Conservation (phyloP, 2,329 filamentous ascomycete genomes). For the Emmonsiellopsis sp. region DNA sequence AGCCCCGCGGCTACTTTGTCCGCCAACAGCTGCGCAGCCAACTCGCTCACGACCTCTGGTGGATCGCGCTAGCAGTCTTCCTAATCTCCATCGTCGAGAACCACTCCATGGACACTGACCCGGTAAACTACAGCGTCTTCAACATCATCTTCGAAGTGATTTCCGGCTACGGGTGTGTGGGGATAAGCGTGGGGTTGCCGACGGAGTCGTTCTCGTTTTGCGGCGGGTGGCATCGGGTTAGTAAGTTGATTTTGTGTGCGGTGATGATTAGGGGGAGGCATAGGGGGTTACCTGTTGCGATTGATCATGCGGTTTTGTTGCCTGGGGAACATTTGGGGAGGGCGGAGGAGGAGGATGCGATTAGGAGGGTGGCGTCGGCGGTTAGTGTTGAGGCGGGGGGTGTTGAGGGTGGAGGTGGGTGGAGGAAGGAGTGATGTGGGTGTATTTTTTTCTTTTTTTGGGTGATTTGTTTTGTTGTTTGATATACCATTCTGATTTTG, state of each 20-base stretch:
- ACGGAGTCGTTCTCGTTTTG: slow-evolving; percentile 18
- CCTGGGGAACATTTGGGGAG: slow-evolving; percentile 30
- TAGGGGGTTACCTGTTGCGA: slow-evolving; percentile 44
- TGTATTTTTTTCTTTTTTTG: too few relatives aligned
- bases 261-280: slow-evolving; percentile 48
- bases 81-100: slow-evolving; percentile 53
- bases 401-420: not conserved
- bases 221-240: slow-evolving; percentile 39
- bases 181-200: slow-evolving; percentile 21
- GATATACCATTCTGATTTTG: too few relatives aligned
- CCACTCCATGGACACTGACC: slow-evolving; percentile 40
- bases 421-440: too few relatives aligned
- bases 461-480: too few relatives aligned
- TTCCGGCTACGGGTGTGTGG: slow-evolving; percentile 18
- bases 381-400: not conserved
- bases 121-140: slow-evolving; percentile 42
- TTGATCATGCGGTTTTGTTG: slow-evolving; percentile 37
- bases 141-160: slow-evolving; percentile 43
- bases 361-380: not conserved
- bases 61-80: slow-evolving; percentile 51
- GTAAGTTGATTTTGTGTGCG: slow-evolving; percentile 44
- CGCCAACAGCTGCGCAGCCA: slow-evolving; percentile 53
- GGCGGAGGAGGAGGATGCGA: slow-evolving; percentile 34
- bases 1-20: slow-evolving; percentile 40
- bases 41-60: slow-evolving; percentile 59